Evolutionary conservation across 1,284 basidiomycete species (phyloP), one percentile per base, ranked within the genome.

Genomic region (Trichosporon sp.): DNA sequence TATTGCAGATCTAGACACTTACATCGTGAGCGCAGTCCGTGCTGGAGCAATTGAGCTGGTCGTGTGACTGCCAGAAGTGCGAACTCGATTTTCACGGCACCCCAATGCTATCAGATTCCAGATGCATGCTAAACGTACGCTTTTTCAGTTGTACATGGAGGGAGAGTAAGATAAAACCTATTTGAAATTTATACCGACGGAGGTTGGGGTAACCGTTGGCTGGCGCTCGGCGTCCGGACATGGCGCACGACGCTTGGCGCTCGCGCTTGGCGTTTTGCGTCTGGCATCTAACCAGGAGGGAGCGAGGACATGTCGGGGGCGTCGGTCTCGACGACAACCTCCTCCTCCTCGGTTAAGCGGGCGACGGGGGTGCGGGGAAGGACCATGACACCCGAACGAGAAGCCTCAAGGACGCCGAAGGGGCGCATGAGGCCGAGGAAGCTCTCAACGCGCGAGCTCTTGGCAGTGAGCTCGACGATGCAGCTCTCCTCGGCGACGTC

Each of bases 391-490:
- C 92, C 69, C 49, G 92, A 94, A 60, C 94, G 83, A 21, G 94
- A 92, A 56, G 91, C 89, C 82, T 98, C 95, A 60, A 99, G 84
- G 62, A 99, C 87, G 54, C 96, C 96, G 76, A 95, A 99, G 5
- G 95, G 95, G 77, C 94, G 89, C 70, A 99, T 83, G 56, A 99
- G 83, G 71, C 87, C 89, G 73, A 99, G 83, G 84, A 99, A 98
- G 19, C 93, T 92, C 75, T 99, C 91, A 59, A 98, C 91, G 46
- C 95, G 85, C 49, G 84, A 83, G 60, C 91, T 92, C 84, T 99
- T 99, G 58, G 90, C 96, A 23, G 90, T 89, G 80, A 98, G 82
- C 83, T 99, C 95, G 56, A 99, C 91, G 68, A 98, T 97, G 56
- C 95, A 88, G 74, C 89, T 90, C 74, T 95, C 88, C 78, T 95